Evolutionary conservation across 305 asterid species (phyloP).

Genomic region (Solanum hybrid): DNA sequence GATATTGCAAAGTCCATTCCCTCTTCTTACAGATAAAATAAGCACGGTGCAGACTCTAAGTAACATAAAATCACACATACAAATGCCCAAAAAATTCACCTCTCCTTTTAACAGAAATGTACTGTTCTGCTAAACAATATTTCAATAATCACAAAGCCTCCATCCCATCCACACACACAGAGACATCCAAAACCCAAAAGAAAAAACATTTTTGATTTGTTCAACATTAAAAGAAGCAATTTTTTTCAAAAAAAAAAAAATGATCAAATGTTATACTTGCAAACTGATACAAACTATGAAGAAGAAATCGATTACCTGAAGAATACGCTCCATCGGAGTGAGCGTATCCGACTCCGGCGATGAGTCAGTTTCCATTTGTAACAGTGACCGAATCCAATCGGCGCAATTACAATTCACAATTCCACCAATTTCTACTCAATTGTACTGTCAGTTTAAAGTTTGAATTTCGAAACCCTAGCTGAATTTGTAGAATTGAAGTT

Average conservation of each 20-base stretch:
- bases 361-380: conserved; percentile 60
- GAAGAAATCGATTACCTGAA: not conserved
- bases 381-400: conserved; percentile 50
- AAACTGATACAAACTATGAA: not conserved
- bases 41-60: not conserved
- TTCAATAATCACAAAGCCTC: not conserved
- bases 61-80: not conserved
- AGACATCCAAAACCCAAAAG: not conserved
- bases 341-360: conserved; percentile 7
- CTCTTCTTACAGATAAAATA: not conserved
- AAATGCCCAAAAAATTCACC: not conserved
- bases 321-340: conserved; percentile 18
- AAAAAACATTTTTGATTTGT: not conserved
- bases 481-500: not conserved
- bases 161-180: not conserved
- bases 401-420: conserved; percentile 32
- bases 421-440: conserved; percentile 16
- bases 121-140: not conserved
- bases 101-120: not conserved
- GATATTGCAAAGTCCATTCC: not conserved
- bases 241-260: not conserved
- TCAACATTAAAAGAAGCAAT: not conserved
- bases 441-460: not conserved
- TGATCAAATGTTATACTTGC: not conserved
- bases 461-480: not conserved